phyloP scores from a whole-genome alignment of 1,284 basidiomycete genomes.

The Puccinia coronata region DNA sequence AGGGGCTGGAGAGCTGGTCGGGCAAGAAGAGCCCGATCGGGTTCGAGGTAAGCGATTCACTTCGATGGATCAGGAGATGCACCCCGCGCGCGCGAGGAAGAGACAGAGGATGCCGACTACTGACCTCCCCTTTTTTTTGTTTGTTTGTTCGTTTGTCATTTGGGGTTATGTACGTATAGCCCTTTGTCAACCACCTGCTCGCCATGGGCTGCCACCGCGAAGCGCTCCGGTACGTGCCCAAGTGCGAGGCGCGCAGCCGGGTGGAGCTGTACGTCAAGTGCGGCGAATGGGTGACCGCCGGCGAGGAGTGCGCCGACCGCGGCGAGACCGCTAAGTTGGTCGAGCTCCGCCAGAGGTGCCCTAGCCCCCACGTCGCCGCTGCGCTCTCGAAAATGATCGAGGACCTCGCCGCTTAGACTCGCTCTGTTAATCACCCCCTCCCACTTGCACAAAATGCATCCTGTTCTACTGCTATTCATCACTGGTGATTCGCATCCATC shows the following conservation, averaged over 20 bases:
- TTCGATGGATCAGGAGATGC: neutral
- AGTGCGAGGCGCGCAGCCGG: constrained; percentile 78
- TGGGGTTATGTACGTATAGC: constrained; percentile 54
- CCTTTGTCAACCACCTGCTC: constrained; percentile 79
- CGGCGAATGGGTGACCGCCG: constrained; percentile 82
- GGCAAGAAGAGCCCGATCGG: constrained; percentile 90
- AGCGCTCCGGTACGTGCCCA: constrained; percentile 72
- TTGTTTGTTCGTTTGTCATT: too few species aligned
- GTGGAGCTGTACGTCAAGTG: constrained; percentile 83
- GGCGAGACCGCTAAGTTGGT: constrained; percentile 72
- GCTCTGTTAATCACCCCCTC: too few species aligned
- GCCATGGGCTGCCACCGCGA: constrained; percentile 71
- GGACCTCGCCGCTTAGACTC: constrained; percentile 34
- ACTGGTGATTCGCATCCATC: too few species aligned
- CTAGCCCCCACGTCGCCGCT: constrained; percentile 26
- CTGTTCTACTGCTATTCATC: too few species aligned
- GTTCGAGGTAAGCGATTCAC: constrained; percentile 62
- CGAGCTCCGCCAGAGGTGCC: constrained; percentile 41
- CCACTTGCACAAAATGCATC: too few species aligned
- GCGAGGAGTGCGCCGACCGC: constrained; percentile 80
- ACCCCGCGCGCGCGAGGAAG: too few species aligned
- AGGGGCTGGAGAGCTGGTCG: constrained; percentile 77
- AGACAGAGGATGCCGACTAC: too few species aligned
- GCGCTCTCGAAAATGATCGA: constrained; percentile 42
- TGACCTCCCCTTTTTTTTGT: too few species aligned